phyloP scores from a whole-genome alignment of 768 basidiomycete genomes.

The Boletales sp. region DNA sequence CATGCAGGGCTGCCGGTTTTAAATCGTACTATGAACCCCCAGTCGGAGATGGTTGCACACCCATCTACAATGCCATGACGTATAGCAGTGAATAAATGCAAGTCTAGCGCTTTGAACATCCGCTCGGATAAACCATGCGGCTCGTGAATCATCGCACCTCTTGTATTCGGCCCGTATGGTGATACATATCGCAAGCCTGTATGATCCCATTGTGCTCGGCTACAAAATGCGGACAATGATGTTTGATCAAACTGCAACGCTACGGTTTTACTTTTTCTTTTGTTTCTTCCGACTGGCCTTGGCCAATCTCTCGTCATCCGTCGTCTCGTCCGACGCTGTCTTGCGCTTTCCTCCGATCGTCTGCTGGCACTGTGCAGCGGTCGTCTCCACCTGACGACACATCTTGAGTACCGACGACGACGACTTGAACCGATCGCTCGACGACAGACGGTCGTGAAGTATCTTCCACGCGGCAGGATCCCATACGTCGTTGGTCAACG shows the following conservation, averaged over 20 bases:
- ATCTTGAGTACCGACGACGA: conserved; percentile 58
- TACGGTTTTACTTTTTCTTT: conserved; percentile 33
- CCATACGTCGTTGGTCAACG: conserved; percentile 48
- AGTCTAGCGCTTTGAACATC: too few species aligned
- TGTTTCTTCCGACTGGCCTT: conserved; percentile 45
- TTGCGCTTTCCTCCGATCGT: conserved; percentile 36
- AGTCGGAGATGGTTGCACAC: too few species aligned
- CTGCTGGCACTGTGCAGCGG: conserved; percentile 7
- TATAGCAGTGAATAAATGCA: too few species aligned
- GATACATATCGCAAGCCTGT: too few species aligned
- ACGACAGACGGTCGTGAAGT: conserved; percentile 44
- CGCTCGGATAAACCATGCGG: too few species aligned
- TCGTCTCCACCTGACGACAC: conserved; percentile 57
- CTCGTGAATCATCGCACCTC: too few species aligned
- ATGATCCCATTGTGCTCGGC: too few species aligned
- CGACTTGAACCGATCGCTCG: conserved; percentile 58
- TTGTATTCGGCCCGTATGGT: too few species aligned
- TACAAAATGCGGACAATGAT: too few species aligned
- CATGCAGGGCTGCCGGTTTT: too few species aligned
- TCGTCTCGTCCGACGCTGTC: conserved; percentile 24
- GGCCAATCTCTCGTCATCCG: conserved; percentile 30
- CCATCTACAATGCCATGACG: too few species aligned
- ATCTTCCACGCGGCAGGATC: conserved; percentile 52
- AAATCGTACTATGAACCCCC: too few species aligned
- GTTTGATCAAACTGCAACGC: conserved; percentile 4